Evolutionary conservation across 192 early-diverging fungal species (phyloP).

Genomic region (Chytriomyces hyalinus): DNA sequence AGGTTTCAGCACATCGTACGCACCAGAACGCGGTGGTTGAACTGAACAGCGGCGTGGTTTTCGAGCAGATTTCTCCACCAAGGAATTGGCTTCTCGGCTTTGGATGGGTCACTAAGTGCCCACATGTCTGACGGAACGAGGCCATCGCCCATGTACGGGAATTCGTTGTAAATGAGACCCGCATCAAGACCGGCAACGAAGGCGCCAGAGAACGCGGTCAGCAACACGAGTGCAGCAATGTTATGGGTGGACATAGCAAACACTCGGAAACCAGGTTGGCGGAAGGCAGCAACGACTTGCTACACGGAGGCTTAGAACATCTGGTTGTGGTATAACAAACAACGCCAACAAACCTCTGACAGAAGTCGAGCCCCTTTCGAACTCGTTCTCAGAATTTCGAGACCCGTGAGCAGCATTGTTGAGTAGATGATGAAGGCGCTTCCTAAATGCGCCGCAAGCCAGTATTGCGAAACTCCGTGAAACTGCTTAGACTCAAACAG

Average conservation of each 20-base stretch:
- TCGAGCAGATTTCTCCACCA: slow-evolving; percentile 91
- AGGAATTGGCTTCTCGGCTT: slow-evolving; percentile 51
- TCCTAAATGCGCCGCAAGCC: slow-evolving; percentile 88
- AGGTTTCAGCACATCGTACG: slow-evolving; percentile 15
- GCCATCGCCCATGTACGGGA: slow-evolving; percentile 89
- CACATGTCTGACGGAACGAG: slow-evolving; percentile 74
- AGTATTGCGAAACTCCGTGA: slow-evolving; percentile 93
- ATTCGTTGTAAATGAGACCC: slow-evolving; percentile 96
- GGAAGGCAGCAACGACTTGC: slow-evolving; percentile 15
- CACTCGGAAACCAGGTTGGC: slow-evolving; percentile 19
- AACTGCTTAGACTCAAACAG: slow-evolving; percentile 78
- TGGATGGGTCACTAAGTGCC: slow-evolving; percentile 51
- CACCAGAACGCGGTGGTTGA: slow-evolving; percentile 90
- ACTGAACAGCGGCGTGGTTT: slow-evolving; percentile 93
- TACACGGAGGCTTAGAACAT: not conserved
- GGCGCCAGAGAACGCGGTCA: slow-evolving; percentile 89
- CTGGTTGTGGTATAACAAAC: too few species aligned
- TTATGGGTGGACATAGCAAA: slow-evolving; percentile 64
- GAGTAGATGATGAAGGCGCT: slow-evolving; percentile 88
- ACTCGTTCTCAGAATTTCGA: slow-evolving; percentile 70
- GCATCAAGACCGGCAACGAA: slow-evolving; percentile 97
- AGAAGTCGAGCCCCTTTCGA: not conserved
- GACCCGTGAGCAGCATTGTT: slow-evolving; percentile 76
- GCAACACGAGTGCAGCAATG: slow-evolving; percentile 73
- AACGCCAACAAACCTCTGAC: slow-evolving; percentile 10